These are phyloP conservation scores for Benincasa hispida DNA, from an alignment of 306 rosid genomes.

Conservation along the genomic window DNA sequence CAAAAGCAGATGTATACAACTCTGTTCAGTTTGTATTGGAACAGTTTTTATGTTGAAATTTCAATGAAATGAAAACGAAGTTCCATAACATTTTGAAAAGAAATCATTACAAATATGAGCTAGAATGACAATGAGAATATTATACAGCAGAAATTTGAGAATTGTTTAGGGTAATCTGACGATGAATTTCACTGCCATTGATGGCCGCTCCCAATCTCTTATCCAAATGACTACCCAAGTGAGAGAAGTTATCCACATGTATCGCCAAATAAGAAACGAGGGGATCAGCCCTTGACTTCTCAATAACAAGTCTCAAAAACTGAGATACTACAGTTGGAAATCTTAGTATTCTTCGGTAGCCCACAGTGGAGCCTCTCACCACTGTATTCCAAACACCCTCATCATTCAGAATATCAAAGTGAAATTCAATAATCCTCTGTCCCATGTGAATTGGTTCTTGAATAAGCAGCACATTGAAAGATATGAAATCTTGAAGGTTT, in stretches of 20 bases:
- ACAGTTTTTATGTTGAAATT: neutral
- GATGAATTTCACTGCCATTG: slow-evolving; percentile 42
- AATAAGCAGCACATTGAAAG: slow-evolving; percentile 62
- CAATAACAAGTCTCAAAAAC: slow-evolving; percentile 56
- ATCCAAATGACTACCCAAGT: slow-evolving; percentile 14
- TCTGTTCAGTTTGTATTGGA: neutral
- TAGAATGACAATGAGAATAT: neutral
- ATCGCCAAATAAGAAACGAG: slow-evolving; percentile 53
- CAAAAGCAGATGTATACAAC: neutral
- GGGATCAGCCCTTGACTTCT: slow-evolving; percentile 63
- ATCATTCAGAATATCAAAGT: slow-evolving; percentile 36
- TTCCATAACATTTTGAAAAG: neutral
- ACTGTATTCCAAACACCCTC: slow-evolving; percentile 48
- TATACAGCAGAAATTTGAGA: slow-evolving; percentile 30
- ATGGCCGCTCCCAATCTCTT: slow-evolving; percentile 7
- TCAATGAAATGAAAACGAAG: neutral
- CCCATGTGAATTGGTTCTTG: slow-evolving; percentile 96
- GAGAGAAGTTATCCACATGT: slow-evolving; percentile 43
- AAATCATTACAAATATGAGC: neutral
- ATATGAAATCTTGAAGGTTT: slow-evolving; percentile 37
- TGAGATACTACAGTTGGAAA: slow-evolving; percentile 44
- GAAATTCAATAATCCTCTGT: slow-evolving; percentile 66
- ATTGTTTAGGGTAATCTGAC: slow-evolving; percentile 10
- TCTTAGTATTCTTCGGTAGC: slow-evolving; percentile 55
- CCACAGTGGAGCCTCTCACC: slow-evolving; percentile 57